phyloP scores from a whole-genome alignment of 805 yeast genomes.

The Starmerella scarabaei region DNA sequence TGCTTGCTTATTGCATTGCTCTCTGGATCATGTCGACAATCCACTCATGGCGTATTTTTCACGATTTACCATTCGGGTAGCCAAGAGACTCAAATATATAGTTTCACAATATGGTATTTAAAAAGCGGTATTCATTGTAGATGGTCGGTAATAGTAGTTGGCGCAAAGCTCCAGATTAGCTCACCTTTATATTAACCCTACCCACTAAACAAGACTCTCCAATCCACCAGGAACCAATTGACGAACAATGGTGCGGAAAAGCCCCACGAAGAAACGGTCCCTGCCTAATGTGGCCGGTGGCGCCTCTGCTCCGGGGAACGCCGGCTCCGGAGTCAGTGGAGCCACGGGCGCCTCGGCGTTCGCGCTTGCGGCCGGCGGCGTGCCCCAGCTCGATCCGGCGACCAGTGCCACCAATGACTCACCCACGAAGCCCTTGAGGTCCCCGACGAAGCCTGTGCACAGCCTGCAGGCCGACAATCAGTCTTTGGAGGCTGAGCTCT shows the following conservation, averaged over 20 bases:
- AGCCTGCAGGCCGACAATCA: constrained; percentile 17
- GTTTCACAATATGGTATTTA: too few relatives aligned
- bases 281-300: neutral
- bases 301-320: neutral
- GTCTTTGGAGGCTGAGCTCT: constrained; percentile 26
- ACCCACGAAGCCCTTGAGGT: constrained; percentile 14
- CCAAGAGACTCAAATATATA: too few relatives aligned
- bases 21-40: too few relatives aligned
- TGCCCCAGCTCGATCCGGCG: neutral
- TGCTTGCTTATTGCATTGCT: too few relatives aligned
- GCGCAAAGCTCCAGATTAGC: too few relatives aligned
- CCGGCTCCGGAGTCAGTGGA: neutral
- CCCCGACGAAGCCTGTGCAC: constrained; percentile 9
- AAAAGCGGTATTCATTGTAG: too few relatives aligned
- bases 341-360: too few relatives aligned
- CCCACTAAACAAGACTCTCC: neutral
- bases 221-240: neutral
- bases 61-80: too few relatives aligned
- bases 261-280: constrained; percentile 4
- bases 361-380: too few relatives aligned
- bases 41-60: too few relatives aligned
- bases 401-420: constrained; percentile 9
- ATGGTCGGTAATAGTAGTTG: too few relatives aligned
- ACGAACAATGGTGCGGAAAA: constrained; percentile 3
- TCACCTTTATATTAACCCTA: too few relatives aligned